phyloP scores from a whole-genome alignment of 805 yeast species.

The Candida endomychidarum region DNA sequence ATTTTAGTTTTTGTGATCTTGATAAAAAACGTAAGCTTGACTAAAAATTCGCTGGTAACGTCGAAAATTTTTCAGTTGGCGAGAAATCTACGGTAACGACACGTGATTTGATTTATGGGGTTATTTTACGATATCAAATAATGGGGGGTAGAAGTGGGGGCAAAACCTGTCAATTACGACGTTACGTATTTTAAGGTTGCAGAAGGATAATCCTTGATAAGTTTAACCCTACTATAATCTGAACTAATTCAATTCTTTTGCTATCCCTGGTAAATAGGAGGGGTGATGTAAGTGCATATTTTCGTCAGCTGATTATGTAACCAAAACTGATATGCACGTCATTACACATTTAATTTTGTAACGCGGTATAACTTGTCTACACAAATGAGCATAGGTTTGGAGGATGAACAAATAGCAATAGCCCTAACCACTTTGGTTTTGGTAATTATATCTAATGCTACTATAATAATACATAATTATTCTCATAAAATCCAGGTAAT shows the following conservation, averaged over 20 bases:
- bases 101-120: not conserved
- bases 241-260: no score
- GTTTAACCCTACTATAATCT: no score
- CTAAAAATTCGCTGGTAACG: slow-evolving; percentile 6
- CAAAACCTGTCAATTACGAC: not conserved
- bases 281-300: no score
- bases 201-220: no score
- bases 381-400: no score
- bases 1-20: not conserved
- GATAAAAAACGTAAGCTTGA: not conserved
- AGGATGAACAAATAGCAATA: not conserved
- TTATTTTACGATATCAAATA: no score
- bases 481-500: not conserved
- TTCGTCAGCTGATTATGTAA: no score
- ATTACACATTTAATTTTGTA: not conserved
- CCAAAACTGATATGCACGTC: no score
- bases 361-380: not conserved
- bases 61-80: slow-evolving; percentile 5
- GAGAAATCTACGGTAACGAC: not conserved
- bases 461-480: not conserved
- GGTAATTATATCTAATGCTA: not conserved
- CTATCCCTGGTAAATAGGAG: no score
- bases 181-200: no score
- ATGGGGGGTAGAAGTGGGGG: no score
- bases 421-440: not conserved